Evolutionary conservation across 192 early-diverging fungal species (phyloP).

Genomic region (Gamsiella multidivaricata): DNA sequence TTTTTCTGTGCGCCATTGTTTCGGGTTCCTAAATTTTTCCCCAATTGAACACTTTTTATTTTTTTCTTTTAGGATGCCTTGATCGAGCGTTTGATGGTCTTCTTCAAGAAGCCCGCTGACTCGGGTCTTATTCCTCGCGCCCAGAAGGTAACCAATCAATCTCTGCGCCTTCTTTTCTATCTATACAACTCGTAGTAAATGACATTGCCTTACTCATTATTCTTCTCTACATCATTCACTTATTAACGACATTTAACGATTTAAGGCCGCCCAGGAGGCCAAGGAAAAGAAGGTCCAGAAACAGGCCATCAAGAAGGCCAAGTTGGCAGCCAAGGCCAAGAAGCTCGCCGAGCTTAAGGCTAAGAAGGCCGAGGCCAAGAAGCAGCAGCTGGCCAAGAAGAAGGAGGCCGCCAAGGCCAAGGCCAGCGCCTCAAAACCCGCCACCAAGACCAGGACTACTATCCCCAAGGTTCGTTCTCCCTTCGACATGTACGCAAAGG

Average conservation of each 20-base stretch:
- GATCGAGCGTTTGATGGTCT: conserved; percentile 41
- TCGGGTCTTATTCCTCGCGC: conserved; percentile 47
- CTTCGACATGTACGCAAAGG: conserved; percentile 54
- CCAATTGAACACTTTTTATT: neutral
- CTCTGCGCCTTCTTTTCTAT: neutral
- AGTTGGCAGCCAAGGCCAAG: conserved; percentile 46
- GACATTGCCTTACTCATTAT: too few species aligned
- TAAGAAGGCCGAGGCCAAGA: conserved; percentile 34
- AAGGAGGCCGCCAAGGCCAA: conserved; percentile 34
- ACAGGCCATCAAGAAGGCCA: conserved; percentile 45
- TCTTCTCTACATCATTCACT: neutral
- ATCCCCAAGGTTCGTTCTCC: conserved; percentile 40
- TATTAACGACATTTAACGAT: neutral
- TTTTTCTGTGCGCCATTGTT: neutral
- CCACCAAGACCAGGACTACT: neutral
- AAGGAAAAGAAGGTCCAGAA: conserved; percentile 51
- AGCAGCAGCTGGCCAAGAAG: conserved; percentile 22
- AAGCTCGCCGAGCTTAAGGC: conserved; percentile 43
- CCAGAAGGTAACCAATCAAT: conserved; percentile 27
- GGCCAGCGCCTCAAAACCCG: neutral
- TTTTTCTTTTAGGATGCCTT: conserved; percentile 37
- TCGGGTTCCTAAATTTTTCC: neutral
- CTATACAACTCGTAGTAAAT: neutral
- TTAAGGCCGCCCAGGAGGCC: conserved; percentile 41
- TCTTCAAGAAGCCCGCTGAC: conserved; percentile 52